Percentiles rank a stretch among this genome's conserved stretches.
These are phyloP conservation scores for Diaporthe ilicicola DNA, from an alignment of 2,329 filamentous ascomycete genomes.

Conservation along the genomic window DNA sequence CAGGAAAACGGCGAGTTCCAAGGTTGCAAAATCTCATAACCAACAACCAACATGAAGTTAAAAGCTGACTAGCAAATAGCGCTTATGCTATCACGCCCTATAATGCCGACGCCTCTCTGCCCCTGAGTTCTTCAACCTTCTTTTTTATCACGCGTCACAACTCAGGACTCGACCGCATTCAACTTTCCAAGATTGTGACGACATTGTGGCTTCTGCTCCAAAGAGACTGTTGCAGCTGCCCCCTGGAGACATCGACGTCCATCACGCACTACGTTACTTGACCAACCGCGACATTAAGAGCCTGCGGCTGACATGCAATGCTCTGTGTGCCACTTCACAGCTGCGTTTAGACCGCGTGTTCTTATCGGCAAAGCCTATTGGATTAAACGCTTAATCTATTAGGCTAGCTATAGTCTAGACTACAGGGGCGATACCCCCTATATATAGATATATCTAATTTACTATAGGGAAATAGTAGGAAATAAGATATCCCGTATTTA, in stretches of 20 bases:
- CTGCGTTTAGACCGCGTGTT: constrained; percentile 16
- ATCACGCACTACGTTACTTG: background rate
- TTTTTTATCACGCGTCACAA: background rate
- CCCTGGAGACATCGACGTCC: background rate
- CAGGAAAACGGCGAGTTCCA: too few species aligned
- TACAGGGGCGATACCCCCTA: too few species aligned
- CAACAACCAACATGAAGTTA: background rate
- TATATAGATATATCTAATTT: too few species aligned
- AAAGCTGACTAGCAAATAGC: background rate
- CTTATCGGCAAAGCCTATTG: too few species aligned
- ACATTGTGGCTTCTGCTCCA: background rate
- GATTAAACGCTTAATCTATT: too few species aligned
- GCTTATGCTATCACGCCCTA: background rate
- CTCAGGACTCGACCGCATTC: background rate
- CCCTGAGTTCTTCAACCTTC: background rate
- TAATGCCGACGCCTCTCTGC: background rate
- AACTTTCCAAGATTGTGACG: background rate
- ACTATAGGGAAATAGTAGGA: too few species aligned
- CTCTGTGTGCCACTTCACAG: background rate
- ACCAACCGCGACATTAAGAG: constrained; percentile 13
- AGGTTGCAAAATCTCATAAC: too few species aligned
- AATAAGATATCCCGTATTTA: too few species aligned
- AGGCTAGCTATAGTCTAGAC: too few species aligned
- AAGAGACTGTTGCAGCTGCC: constrained; percentile 7
- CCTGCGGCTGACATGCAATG: constrained; percentile 11